Percentiles rank a stretch among this genome's conserved stretches.
Conservation (phyloP, 176 grass and related monocot genomes). For the Juncus inflexus region DNA sequence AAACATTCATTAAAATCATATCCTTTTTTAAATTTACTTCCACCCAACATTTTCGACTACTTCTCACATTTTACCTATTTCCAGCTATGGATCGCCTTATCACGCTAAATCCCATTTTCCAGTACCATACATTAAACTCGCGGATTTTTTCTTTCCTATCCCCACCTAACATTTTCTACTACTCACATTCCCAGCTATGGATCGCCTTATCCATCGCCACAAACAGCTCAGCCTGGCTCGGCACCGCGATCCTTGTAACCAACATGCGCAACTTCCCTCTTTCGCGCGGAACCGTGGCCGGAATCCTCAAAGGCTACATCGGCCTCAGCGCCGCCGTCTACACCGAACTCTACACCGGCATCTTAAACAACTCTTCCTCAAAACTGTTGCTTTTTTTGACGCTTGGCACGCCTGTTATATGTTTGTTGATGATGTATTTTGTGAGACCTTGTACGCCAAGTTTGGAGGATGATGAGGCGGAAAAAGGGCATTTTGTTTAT, state of each 20-base stretch:
- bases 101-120: neutral
- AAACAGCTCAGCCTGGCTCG: conserved; percentile 83
- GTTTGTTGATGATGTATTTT: conserved; percentile 78
- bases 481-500: conserved; percentile 69
- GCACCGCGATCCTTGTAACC: conserved; percentile 67
- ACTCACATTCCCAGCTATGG: conserved; percentile 51
- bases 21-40: too few relatives aligned
- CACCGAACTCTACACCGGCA: conserved; percentile 65
- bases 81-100: conserved; percentile 35
- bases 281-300: conserved; percentile 78
- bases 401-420: conserved; percentile 55
- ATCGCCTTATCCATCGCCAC: conserved; percentile 75
- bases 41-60: too few relatives aligned
- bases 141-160: neutral
- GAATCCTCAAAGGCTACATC: conserved; percentile 77
- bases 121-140: too few relatives aligned
- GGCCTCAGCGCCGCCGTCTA: conserved; percentile 86
- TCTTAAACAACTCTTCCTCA: conserved; percentile 53
- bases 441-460: conserved; percentile 74
- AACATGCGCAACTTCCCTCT: conserved; percentile 98
- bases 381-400: conserved; percentile 61
- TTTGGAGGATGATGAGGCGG: conserved; percentile 49
- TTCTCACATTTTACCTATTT: too few relatives aligned
- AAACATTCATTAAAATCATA: too few relatives aligned
- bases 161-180: neutral